Percentiles rank a stretch among this genome's conserved stretches.
phyloP scores from a whole-genome alignment of 805 yeast species.

The Saturnispora gosingensis region DNA sequence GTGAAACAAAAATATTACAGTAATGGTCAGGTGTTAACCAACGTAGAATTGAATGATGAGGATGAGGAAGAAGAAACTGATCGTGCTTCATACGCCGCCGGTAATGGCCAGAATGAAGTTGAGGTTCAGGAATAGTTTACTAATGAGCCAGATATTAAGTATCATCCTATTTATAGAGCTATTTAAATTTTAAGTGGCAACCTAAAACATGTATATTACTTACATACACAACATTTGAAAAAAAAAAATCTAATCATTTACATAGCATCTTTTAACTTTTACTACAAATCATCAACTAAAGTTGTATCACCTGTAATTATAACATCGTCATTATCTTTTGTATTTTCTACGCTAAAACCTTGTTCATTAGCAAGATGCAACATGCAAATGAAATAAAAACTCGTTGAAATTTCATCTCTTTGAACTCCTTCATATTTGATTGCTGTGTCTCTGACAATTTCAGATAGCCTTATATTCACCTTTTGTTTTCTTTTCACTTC shows the following conservation, averaged over 20 bases:
- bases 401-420: constrained; percentile 64
- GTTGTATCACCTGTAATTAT: constrained; percentile 11
- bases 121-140: background rate
- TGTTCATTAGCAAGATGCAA: constrained; percentile 83
- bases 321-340: constrained; percentile 24
- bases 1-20: constrained; percentile 23
- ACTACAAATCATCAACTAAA: background rate
- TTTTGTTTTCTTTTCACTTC: constrained; percentile 2
- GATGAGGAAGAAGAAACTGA: constrained; percentile 14
- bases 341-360: constrained; percentile 50
- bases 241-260: too few relatives aligned
- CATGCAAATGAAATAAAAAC: constrained; percentile 76
- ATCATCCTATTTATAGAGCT: background rate
- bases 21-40: constrained; percentile 19
- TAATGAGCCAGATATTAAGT: background rate
- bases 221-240: too few relatives aligned
- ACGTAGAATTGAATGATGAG: constrained; percentile 15
- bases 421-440: constrained; percentile 47
- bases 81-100: background rate
- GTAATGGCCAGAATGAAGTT: background rate
- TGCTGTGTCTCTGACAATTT: constrained; percentile 20
- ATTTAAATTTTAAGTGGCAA: background rate
- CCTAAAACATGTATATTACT: background rate
- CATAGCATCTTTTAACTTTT: background rate
- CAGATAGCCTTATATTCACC: constrained; percentile 15